phyloP scores from a whole-genome alignment of 106 monocot species.

The Dendrobium catenatum region DNA sequence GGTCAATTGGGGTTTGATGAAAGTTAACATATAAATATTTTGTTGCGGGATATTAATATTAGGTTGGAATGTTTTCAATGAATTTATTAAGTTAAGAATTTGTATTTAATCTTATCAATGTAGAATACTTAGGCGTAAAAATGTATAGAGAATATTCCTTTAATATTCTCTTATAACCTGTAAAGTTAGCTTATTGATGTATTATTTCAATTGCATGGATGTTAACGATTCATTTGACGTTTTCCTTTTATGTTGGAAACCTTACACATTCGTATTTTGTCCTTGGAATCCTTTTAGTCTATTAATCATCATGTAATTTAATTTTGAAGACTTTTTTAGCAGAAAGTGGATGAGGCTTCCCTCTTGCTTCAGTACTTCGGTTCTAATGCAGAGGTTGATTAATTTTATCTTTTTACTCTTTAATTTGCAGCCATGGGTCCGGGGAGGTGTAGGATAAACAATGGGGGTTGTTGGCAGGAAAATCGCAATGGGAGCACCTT shows the following conservation, averaged over 20 bases:
- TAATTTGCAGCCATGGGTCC: constrained; percentile 64
- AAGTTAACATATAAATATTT: too few species aligned
- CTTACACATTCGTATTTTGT: neutral
- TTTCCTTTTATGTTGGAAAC: too few species aligned
- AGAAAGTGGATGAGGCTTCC: neutral
- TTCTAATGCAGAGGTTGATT: neutral
- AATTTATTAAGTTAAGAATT: neutral
- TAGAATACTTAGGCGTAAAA: too few species aligned
- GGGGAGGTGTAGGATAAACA: constrained; percentile 83
- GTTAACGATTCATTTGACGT: too few species aligned
- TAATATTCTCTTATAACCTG: too few species aligned
- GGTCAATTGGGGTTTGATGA: too few species aligned
- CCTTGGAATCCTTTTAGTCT: neutral
- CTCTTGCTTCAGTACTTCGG: neutral
- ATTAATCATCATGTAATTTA: neutral
- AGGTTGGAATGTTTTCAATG: too few species aligned
- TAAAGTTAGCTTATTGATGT: too few species aligned
- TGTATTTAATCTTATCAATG: neutral
- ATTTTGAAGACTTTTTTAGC: neutral
- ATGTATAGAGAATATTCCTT: too few species aligned
- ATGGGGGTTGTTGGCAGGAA: constrained; percentile 87
- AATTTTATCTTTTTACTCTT: neutral
- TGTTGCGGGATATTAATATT: too few species aligned
- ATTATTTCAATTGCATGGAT: too few species aligned
- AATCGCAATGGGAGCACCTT: constrained; percentile 44